Evolutionary conservation across 768 basidiomycete species (phyloP).

Genomic region (Podaxis sp.): DNA sequence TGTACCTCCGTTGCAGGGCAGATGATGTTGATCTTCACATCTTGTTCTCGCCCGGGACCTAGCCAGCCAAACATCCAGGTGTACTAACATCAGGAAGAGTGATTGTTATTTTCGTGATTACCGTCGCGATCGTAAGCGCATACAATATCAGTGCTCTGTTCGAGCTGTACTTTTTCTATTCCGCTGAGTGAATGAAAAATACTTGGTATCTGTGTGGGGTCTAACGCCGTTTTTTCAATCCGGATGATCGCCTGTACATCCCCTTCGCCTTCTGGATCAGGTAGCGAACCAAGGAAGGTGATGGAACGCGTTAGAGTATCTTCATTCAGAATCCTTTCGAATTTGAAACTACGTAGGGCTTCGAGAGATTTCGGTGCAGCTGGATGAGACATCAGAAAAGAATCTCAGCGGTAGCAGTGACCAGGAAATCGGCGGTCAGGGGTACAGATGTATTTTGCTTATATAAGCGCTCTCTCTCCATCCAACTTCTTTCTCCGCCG

Average conservation of each 20-base stretch:
- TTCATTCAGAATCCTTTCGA: constrained; percentile 57
- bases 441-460: no score
- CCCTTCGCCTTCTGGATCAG: constrained; percentile 20
- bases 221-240: constrained; percentile 73
- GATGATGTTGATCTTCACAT: constrained; percentile 82
- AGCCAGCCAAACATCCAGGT: constrained; percentile 79
- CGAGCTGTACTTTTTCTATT: constrained; percentile 42
- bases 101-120: background rate
- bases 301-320: constrained; percentile 62
- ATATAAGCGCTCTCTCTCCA: no score
- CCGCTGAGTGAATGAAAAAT: constrained; percentile 37
- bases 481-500: no score
- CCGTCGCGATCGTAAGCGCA: constrained; percentile 20
- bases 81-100: constrained; percentile 49
- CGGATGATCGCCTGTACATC: constrained; percentile 61
- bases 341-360: constrained; percentile 47
- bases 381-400: constrained; percentile 30
- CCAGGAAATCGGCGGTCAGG: background rate
- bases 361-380: constrained; percentile 29
- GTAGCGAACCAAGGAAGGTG: constrained; percentile 68
- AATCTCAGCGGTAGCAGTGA: background rate
- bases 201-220: constrained; percentile 33
- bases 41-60: constrained; percentile 40
- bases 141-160: constrained; percentile 70
- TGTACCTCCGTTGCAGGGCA: constrained; percentile 90